A percentile compares a stretch with the other conserved stretches of the same genome.
Conservation (phyloP, 805 yeast genomes). For the Kuraishia ogatae region DNA sequence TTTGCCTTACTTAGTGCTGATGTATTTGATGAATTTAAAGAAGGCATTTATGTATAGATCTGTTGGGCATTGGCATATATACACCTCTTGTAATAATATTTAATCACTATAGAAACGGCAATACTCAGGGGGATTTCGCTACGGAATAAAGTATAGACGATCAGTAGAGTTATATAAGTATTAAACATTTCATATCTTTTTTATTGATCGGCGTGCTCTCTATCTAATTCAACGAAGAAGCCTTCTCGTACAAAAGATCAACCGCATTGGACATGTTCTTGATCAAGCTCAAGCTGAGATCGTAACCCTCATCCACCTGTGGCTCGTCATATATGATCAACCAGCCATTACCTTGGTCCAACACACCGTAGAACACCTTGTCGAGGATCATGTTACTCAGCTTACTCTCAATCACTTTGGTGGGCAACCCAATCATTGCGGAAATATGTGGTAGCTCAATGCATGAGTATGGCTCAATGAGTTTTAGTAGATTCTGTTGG, state of each 20-base stretch:
- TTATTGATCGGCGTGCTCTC: background rate
- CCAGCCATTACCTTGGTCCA: constrained; percentile 99
- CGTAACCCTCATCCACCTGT: constrained; percentile 79
- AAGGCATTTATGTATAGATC: constrained; percentile 28
- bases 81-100: background rate
- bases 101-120: background rate
- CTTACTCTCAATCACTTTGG: constrained; percentile 87
- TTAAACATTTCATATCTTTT: too few relatives aligned
- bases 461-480: constrained; percentile 91
- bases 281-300: constrained; percentile 77
- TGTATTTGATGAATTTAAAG: constrained; percentile 17
- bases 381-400: constrained; percentile 95
- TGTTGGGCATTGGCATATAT: background rate
- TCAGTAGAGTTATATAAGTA: too few relatives aligned
- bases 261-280: constrained; percentile 83
- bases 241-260: constrained; percentile 89
- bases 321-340: constrained; percentile 86
- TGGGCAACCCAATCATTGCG: constrained; percentile 77
- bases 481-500: constrained; percentile 88
- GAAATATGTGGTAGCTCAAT: constrained; percentile 92
- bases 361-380: constrained; percentile 89
- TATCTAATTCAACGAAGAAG: constrained; percentile 63
- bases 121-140: too few relatives aligned
- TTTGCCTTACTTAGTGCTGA: constrained; percentile 43
- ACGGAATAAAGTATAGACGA: too few relatives aligned